phyloP scores from a whole-genome alignment of 129 eudicot genomes.

The Tagetes patula region DNA sequence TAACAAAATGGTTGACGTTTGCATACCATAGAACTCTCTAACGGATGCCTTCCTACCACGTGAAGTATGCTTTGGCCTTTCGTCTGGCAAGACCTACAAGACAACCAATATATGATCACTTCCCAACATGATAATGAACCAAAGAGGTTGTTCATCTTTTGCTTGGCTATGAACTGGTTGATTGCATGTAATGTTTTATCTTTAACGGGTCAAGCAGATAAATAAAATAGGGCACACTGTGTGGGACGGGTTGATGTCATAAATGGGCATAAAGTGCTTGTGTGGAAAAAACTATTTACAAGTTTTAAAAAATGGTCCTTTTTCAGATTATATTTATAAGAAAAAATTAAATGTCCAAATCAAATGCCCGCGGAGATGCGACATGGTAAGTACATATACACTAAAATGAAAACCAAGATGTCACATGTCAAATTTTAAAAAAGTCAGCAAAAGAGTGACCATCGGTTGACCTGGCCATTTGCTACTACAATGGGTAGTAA shows the following conservation, averaged over 20 bases:
- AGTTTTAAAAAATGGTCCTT: background rate
- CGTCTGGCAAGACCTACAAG: slow-evolving; percentile 53
- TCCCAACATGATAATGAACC: background rate
- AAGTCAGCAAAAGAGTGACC: background rate
- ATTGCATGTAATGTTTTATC: background rate
- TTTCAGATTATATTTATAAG: background rate
- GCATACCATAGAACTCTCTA: slow-evolving; percentile 62
- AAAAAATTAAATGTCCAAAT: background rate
- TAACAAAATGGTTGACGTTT: slow-evolving; percentile 16
- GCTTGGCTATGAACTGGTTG: background rate
- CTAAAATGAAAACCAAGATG: background rate
- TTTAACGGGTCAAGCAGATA: background rate
- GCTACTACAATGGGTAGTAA: background rate
- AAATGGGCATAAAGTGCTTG: background rate
- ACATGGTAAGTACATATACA: background rate
- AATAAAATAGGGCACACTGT: background rate
- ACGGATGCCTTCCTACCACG: slow-evolving; percentile 57
- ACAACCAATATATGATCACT: slow-evolving; percentile 13
- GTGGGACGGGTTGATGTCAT: background rate
- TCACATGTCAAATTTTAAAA: background rate
- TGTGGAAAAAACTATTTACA: background rate
- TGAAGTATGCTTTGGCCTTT: slow-evolving; percentile 38
- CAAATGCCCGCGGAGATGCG: background rate
- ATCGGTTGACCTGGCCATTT: background rate
- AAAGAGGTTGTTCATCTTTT: background rate